Evolutionary conservation across 208 protist species (phyloP).

Genomic region (Crithidia fasciculata): DNA sequence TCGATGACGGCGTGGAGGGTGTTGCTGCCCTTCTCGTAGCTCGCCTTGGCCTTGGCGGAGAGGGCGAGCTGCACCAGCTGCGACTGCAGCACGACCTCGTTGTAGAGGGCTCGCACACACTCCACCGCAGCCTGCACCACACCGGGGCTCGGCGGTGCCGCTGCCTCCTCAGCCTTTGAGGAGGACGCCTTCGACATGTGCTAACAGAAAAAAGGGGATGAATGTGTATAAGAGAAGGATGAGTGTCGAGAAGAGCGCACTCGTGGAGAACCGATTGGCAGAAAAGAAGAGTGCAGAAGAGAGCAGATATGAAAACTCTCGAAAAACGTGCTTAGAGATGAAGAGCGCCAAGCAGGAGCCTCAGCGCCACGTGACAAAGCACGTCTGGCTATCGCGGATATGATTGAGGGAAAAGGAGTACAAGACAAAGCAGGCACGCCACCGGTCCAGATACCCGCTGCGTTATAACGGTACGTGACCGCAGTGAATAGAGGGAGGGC

Average conservation of each 20-base stretch:
- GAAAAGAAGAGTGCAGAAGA: background rate
- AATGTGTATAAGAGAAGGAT: background rate
- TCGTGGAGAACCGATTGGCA: too few species aligned
- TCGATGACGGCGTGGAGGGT: conserved; percentile 2
- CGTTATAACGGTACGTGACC: too few species aligned
- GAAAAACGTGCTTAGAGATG: too few species aligned
- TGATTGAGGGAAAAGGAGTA: background rate
- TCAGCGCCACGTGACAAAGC: too few species aligned
- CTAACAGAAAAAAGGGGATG: background rate
- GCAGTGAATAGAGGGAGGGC: too few species aligned
- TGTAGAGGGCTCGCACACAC: conserved; percentile 15
- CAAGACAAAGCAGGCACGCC: background rate
- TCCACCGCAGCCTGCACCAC: conserved; percentile 7
- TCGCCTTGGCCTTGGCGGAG: background rate
- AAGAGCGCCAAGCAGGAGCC: too few species aligned
- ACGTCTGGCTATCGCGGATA: background rate
- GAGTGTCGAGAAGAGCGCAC: too few species aligned
- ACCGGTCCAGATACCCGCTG: too few species aligned
- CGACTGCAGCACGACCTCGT: conserved; percentile 7
- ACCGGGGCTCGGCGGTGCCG: background rate
- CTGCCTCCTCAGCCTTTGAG: background rate
- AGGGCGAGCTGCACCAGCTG: conserved; percentile 2
- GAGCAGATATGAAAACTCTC: background rate
- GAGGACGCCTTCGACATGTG: background rate
- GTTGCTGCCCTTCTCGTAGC: conserved; percentile 3